phyloP scores from a whole-genome alignment of 2,329 filamentous ascomycete species.

The Cladosporium colombiae region DNA sequence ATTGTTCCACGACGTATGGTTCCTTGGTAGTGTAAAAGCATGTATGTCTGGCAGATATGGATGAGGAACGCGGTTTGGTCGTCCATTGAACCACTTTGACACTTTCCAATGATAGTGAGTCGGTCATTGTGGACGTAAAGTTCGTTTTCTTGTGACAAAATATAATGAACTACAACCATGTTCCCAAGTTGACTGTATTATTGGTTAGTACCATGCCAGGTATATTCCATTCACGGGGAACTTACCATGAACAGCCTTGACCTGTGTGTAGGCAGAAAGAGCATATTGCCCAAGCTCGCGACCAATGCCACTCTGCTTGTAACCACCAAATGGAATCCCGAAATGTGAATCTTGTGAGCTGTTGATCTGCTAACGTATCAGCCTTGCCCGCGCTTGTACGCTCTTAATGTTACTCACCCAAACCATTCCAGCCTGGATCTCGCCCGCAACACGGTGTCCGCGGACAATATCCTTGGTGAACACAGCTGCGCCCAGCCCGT shows the following conservation, averaged over 20 bases:
- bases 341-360: conserved; percentile 43
- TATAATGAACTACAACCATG: conserved; percentile 38
- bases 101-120: no score
- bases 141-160: background rate
- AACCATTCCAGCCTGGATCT: conserved; percentile 47
- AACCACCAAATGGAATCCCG: conserved; percentile 58
- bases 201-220: conserved; percentile 36
- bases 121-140: background rate
- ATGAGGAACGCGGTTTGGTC: background rate
- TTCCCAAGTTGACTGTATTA: conserved; percentile 47
- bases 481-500: conserved; percentile 45
- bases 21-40: background rate
- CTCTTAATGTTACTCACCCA: conserved; percentile 49
- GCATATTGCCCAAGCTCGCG: conserved; percentile 40
- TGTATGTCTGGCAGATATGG: background rate
- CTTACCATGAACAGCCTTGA: conserved; percentile 48
- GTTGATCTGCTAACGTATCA: conserved; percentile 36
- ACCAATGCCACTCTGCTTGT: conserved; percentile 61
- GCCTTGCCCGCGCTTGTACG: conserved; percentile 33
- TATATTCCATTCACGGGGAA: conserved; percentile 60
- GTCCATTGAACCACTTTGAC: background rate
- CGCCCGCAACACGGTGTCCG: conserved; percentile 44
- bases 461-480: conserved; percentile 45
- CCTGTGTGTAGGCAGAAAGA: conserved; percentile 25
- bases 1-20: background rate